Conservation (phyloP, 75 land plant species). For the Selaginella tamariscina region DNA sequence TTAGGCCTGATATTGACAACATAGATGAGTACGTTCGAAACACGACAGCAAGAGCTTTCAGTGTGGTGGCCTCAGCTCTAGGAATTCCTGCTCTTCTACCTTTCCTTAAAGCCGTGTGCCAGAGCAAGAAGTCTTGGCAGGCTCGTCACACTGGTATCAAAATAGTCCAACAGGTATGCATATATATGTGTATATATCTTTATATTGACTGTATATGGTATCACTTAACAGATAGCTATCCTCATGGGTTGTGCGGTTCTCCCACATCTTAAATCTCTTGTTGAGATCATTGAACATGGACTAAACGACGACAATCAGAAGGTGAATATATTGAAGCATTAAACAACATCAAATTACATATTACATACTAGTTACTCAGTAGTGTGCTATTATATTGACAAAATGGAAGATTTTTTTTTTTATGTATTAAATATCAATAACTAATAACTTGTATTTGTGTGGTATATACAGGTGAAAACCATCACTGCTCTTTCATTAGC, state of each 20-base stretch:
- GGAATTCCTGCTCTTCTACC: constrained; percentile 96
- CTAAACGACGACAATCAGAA: constrained; percentile 95
- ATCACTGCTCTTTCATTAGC: constrained; percentile 93
- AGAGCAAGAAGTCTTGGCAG: constrained; percentile 99
- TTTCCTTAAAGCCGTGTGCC: constrained; percentile 93
- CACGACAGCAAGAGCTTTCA: constrained; percentile 95
- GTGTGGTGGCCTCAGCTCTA: constrained; percentile 96
- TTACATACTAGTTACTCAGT: no score
- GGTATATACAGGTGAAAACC: no score
- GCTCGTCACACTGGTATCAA: constrained; percentile 97
- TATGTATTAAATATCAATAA: no score
- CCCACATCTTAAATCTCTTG: constrained; percentile 83
- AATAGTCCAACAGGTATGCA: constrained; percentile 95
- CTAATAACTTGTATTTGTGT: no score
- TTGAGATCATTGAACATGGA: constrained; percentile 95
- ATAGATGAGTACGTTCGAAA: constrained; percentile 97
- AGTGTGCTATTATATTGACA: no score
- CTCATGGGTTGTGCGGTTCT: constrained; percentile 99
- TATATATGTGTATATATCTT: no score
- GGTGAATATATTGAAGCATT: no score
- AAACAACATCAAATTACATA: no score
- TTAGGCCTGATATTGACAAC: constrained; percentile 97
- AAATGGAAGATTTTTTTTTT: no score
- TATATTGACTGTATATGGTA: no score
- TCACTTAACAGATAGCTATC: no score